Evolutionary conservation across 2,329 filamentous ascomycete genomes (phyloP), one percentile per base, ranked within the genome.

Genomic region (Fusarium avenaceum): DNA sequence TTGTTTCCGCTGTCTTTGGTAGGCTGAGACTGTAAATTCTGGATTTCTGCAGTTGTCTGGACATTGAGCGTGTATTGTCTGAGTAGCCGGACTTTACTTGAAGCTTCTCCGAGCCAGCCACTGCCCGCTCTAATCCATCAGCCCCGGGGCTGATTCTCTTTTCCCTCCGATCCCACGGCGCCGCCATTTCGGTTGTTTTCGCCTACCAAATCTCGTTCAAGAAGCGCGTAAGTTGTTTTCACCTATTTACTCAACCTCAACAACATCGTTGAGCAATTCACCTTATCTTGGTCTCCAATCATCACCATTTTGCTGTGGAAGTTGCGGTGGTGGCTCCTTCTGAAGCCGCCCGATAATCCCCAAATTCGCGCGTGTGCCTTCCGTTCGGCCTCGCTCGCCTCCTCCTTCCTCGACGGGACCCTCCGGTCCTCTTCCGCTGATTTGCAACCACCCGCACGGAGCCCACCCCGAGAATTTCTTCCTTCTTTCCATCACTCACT

Each of bases 371-470:
- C 63, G 65, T 46, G 54, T 52, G 47, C 59, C 67, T 70, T 70
- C 67, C 67, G 67, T 62, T 67, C 67, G 60, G 68, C 61, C 64
- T 71, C 50, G 56, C 53, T 61, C 63, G 52, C 57, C 53, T 60
- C 51, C 61, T 62, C 43, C 61, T 65, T 50, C 51, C 61, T 57
- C 57, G 48, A 59, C 67, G 61, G 60, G 55, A 59, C 57, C 68
- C 68, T 71, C 67, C 68, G 68, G 68, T 49, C 64, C 46, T 66
- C 64, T 66, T 56, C 68, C 68, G 67, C 58, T 57, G 65, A 62
- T 56, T 67, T 57, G 46, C 17, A 8, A 38, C 35, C 35, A 38
- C 35, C 35, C 35, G 51, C 57, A 71, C 61, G 52, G 63, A 70
- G 51, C 39, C 65, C 44, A 64, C 56, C 52, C 62, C 68, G 68